Evolutionary conservation across 139 green algal genomes (phyloP), one percentile per base, ranked within the genome.

Genomic region (Chlamydomonas eustigma): DNA sequence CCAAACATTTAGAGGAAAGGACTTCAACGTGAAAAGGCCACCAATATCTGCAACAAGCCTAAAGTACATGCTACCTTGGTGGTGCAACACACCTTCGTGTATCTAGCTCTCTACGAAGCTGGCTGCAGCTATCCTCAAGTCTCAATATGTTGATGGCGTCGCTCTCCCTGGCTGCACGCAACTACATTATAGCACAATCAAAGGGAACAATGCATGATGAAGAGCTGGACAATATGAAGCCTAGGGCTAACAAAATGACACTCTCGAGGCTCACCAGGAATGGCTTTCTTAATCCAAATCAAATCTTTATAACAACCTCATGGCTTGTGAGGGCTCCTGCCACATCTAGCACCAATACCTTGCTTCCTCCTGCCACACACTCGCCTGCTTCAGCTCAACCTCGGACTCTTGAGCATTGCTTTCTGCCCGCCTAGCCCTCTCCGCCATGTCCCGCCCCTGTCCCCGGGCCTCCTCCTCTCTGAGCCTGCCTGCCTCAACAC

Each of bases 371-470:
- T 25, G 4, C 28, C 33, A 32, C 33, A 4, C 66, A 38, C 66
- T 4, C 66, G 50, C 66, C 31, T 73, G 32, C 33, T 5, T 6
- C 22, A 73, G 5, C 33, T 73, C 66, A n/a, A 34, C 66, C 33
- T 73, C 66, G 18, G 4, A 22, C 66, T 73, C 66, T 18, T 73
- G 66, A 18, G 22, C 66, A 32, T 12, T 70, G 22, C 79, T 74
- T 79, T 90, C 87, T 0, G 87, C 83, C 32, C 78, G 31, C 18
- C 87, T 50, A 0, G 87, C 87, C 3, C 87, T 78, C 71, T 90
- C 87, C 32, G 79, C 87, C 64, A 79, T 81, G 65, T 90, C 82
- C 0, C 81, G 74, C 8, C 78, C 81, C 71, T 84, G 76, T 18
- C 18, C 2, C 37, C 24, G 37, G 4, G 30, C 36, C 24, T 74